phyloP scores from a whole-genome alignment of 345 rosid species.

The Citrus sp. region DNA sequence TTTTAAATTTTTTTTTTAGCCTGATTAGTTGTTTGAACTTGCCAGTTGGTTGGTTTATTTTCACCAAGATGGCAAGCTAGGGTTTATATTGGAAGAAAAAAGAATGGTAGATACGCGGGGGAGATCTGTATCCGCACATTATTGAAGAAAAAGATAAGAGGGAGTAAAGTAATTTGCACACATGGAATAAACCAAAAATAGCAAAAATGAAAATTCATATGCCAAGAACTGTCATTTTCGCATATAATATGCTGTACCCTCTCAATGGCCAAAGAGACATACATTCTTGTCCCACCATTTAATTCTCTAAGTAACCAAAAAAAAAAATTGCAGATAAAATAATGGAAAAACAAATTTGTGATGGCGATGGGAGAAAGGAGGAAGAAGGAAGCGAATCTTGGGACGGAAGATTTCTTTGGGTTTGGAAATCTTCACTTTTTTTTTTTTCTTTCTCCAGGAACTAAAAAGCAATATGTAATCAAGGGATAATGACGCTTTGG shows the following conservation, averaged over 20 bases:
- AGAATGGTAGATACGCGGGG: not conserved
- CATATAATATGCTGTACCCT: constrained; percentile 14
- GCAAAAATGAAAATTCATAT: not conserved
- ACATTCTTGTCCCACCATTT: constrained; percentile 25
- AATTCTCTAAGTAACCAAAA: not conserved
- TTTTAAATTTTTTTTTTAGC: no score
- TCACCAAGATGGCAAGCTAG: not conserved
- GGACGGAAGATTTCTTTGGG: constrained; percentile 9
- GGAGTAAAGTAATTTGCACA: not conserved
- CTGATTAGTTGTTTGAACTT: no score
- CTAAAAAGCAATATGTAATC: not conserved
- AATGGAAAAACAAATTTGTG: constrained; percentile 19
- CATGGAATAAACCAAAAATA: not conserved
- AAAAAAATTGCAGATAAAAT: constrained; percentile 9
- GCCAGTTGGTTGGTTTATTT: not conserved
- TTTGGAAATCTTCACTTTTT: constrained; percentile 16
- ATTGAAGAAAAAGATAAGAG: not conserved
- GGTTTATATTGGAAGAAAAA: not conserved
- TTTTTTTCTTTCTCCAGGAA: no score
- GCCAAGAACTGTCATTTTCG: constrained; percentile 19
- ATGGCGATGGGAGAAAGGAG: constrained; percentile 9
- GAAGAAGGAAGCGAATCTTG: constrained; percentile 7
- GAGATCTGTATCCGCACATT: not conserved
- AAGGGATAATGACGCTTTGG: no score
- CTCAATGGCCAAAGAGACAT: constrained; percentile 11